phyloP scores from a whole-genome alignment of 1,284 basidiomycete genomes.

The Ceratobasidium sp. region DNA sequence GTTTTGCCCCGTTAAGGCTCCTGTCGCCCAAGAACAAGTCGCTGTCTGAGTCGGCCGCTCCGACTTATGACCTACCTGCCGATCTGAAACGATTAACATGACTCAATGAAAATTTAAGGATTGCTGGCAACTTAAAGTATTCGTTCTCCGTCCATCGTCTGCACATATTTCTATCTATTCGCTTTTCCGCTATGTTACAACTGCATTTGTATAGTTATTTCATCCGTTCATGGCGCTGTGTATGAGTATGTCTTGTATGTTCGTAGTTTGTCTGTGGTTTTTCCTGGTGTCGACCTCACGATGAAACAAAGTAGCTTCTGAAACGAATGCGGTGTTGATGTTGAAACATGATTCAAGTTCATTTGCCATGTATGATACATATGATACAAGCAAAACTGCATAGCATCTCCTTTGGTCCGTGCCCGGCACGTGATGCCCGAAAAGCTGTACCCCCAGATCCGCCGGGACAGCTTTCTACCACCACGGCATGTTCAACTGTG shows the following conservation, averaged over 20 bases:
- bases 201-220: neutral
- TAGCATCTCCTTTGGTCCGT: no score
- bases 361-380: neutral
- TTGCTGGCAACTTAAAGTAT: neutral
- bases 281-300: neutral
- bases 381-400: neutral
- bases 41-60: neutral
- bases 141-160: neutral
- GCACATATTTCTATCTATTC: neutral
- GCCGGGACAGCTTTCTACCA: neutral
- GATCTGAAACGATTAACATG: neutral
- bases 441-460: neutral
- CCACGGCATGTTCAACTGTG: no score
- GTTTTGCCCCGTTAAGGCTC: neutral
- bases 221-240: neutral
- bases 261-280: constrained; percentile 1
- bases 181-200: neutral
- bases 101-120: neutral
- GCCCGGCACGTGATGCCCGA: neutral
- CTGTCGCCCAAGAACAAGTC: neutral
- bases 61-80: neutral
- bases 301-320: neutral
- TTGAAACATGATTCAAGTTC: constrained; percentile 1
- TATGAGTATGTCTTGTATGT: constrained; percentile 3
- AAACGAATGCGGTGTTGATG: neutral